These are phyloP conservation scores for Penicillium steckii DNA, from an alignment of 495 filamentous ascomycete genomes.

Conservation along the genomic window DNA sequence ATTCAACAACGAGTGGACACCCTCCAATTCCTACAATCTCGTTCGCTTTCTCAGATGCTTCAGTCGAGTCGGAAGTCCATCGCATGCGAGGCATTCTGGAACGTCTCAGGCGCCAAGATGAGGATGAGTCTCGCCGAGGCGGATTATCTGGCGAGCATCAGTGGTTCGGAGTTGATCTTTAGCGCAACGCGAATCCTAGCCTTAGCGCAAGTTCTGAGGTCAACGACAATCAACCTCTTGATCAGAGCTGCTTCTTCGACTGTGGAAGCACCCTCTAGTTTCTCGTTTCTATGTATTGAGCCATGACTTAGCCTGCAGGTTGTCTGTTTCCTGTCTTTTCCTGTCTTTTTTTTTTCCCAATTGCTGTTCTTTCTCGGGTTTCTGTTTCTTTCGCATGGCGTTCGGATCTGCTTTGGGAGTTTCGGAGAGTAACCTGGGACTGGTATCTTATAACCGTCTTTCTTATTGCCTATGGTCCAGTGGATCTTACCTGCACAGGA, in stretches of 20 bases:
- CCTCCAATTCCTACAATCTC: conserved; percentile 40
- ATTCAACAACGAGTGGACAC: conserved; percentile 39
- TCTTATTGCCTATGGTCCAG: background rate
- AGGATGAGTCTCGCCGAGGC: too few relatives aligned
- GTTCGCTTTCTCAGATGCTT: conserved; percentile 32
- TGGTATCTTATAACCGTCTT: background rate
- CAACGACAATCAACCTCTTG: conserved; percentile 16
- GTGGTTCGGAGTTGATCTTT: conserved; percentile 73
- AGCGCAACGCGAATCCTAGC: conserved; percentile 47
- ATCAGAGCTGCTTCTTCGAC: too few relatives aligned
- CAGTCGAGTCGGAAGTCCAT: conserved; percentile 45
- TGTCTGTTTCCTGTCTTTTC: background rate
- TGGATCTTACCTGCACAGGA: background rate
- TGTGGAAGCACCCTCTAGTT: too few relatives aligned
- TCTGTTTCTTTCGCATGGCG: background rate
- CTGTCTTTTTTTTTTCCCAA: background rate
- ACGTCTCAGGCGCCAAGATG: conserved; percentile 61
- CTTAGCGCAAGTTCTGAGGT: conserved; percentile 25
- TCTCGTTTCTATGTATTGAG: background rate
- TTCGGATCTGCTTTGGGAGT: background rate
- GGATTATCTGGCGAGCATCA: conserved; percentile 73
- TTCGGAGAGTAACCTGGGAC: background rate
- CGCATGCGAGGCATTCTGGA: conserved; percentile 69
- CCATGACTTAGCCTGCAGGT: background rate
- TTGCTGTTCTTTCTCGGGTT: too few relatives aligned